phyloP scores from a whole-genome alignment of 108 stramenopile genomes.

The Skeletonema marinoi region DNA sequence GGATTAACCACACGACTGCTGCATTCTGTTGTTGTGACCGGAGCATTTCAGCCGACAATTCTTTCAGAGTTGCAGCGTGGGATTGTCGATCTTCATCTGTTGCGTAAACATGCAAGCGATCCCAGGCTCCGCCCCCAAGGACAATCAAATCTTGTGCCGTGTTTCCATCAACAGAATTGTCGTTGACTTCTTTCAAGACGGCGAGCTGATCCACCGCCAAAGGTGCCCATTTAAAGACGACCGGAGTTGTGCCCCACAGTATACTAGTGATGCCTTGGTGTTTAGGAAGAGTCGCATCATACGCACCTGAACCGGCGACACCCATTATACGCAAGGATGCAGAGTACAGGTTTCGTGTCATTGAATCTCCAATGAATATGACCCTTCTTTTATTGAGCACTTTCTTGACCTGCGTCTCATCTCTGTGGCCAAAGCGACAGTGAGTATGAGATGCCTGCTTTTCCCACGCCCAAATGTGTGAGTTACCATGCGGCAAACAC shows the following conservation, averaged over 20 bases:
- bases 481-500: conserved; percentile 51
- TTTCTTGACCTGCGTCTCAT: conserved; percentile 54
- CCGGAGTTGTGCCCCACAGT: conserved; percentile 42
- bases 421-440: conserved; percentile 76
- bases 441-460: conserved; percentile 47
- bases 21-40: conserved; percentile 35
- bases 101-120: conserved; percentile 66
- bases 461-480: conserved; percentile 76
- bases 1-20: conserved; percentile 77
- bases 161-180: neutral
- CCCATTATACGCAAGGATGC: conserved; percentile 71
- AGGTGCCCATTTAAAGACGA: conserved; percentile 84
- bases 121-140: conserved; percentile 87
- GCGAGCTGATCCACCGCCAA: conserved; percentile 62
- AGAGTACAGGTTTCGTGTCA: conserved; percentile 79
- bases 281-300: conserved; percentile 73
- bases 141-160: conserved; percentile 62
- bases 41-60: conserved; percentile 52
- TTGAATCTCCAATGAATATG: conserved; percentile 82
- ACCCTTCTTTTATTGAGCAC: conserved; percentile 55
- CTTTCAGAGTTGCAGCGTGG: conserved; percentile 43
- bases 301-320: conserved; percentile 60
- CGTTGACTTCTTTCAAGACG: conserved; percentile 44
- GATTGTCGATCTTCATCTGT: conserved; percentile 64
- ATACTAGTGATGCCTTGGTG: conserved; percentile 52